Evolutionary conservation across 2,329 filamentous ascomycete species (phyloP).

Genomic region (Penicillium italicum): DNA sequence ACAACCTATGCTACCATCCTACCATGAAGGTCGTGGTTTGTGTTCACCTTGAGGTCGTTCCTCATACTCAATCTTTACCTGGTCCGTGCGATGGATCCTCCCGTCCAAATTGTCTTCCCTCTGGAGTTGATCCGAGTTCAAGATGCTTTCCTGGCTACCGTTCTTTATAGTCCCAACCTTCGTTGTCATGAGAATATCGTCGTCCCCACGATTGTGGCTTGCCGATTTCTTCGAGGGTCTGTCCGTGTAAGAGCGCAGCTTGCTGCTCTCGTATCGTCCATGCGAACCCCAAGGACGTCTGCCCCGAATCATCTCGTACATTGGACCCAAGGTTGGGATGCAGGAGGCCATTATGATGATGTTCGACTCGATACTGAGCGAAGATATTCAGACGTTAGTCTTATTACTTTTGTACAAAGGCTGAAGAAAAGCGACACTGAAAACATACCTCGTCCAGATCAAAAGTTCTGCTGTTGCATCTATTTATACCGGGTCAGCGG

Average conservation of each 20-base stretch:
- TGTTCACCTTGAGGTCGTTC: neutral
- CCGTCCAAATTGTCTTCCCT: conserved; percentile 6
- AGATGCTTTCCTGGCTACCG: conserved; percentile 20
- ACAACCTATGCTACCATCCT: too few relatives aligned
- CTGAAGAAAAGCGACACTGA: neutral
- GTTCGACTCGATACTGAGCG: conserved; percentile 30
- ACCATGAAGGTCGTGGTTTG: neutral
- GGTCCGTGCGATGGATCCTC: conserved; percentile 20
- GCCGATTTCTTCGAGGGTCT: neutral
- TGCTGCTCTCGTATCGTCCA: neutral
- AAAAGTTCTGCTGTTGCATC: conserved; percentile 2
- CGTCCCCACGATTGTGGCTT: neutral
- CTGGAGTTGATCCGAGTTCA: conserved; percentile 4
- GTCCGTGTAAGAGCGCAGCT: neutral
- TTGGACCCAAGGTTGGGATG: conserved; percentile 34
- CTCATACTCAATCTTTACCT: conserved; percentile 23
- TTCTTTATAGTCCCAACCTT: neutral
- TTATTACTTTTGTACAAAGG: neutral
- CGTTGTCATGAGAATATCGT: neutral
- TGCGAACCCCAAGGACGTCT: conserved; percentile 18
- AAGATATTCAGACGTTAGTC: neutral
- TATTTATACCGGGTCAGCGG: neutral
- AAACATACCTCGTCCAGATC: conserved; percentile 1
- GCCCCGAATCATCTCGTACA: conserved; percentile 28
- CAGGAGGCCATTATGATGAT: conserved; percentile 36